Conservation (phyloP, 164 flowering plant genomes). For the Umbellularia californica region DNA sequence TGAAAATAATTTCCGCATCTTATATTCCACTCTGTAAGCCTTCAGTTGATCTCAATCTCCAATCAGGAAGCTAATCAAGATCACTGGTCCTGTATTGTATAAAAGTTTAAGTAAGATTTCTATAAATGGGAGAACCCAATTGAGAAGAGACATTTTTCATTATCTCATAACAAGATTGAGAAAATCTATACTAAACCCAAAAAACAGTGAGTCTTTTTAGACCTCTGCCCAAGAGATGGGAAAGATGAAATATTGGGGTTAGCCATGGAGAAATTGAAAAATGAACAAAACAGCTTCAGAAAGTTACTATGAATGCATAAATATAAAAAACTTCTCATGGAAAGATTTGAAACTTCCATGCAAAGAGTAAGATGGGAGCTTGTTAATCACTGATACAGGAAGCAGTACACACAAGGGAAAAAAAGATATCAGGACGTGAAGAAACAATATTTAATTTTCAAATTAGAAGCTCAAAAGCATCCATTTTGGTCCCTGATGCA, state of each 20-base stretch:
- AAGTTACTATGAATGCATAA: not conserved
- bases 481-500: no score
- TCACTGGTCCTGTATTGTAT: not conserved
- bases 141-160: not conserved
- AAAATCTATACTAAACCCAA: not conserved
- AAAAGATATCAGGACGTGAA: not conserved
- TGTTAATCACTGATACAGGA: not conserved
- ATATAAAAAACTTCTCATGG: no score
- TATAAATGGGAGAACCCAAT: not conserved
- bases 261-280: not conserved
- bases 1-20: constrained; percentile 81
- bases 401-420: not conserved
- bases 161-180: not conserved
- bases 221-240: not conserved
- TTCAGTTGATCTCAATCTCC: not conserved
- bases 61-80: not conserved
- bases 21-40: not conserved
- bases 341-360: not conserved
- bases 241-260: not conserved
- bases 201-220: not conserved
- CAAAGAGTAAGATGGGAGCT: not conserved
- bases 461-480: no score
- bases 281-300: not conserved
- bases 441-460: no score
- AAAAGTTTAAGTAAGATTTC: not conserved